A percentile compares a stretch with the other conserved stretches of the same genome.
These are phyloP conservation scores for Chrysopogon serrulatus DNA, from an alignment of 176 grass and related monocot species.

Conservation along the genomic window DNA sequence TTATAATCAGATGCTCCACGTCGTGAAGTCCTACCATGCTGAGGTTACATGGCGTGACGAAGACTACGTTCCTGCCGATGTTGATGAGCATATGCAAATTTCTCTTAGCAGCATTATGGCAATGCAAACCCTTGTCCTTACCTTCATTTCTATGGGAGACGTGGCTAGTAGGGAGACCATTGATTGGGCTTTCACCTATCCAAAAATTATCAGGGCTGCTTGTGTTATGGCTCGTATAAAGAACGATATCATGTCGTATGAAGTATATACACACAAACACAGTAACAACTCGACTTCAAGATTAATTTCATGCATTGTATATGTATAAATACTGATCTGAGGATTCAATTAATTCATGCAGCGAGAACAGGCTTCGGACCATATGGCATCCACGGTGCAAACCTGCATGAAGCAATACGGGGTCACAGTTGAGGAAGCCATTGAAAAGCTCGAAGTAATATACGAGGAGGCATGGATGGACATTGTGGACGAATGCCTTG, in stretches of 20 bases:
- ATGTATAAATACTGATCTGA: no score
- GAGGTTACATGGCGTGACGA: slow-evolving; percentile 16
- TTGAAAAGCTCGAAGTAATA: not conserved
- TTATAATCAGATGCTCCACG: not conserved
- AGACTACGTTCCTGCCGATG: not conserved
- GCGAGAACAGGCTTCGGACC: slow-evolving; percentile 2
- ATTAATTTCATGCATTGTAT: no score
- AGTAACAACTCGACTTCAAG: no score
- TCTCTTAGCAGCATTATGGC: not conserved
- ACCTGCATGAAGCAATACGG: not conserved
- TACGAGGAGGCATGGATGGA: slow-evolving; percentile 13
- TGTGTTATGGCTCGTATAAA: not conserved
- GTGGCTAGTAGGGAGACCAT: not conserved
- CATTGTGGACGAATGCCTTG: not conserved
- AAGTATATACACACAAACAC: no score
- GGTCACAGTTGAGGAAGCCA: not conserved
- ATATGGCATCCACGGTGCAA: slow-evolving; percentile 10
- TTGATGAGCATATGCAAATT: slow-evolving; percentile 8
- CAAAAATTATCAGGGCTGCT: not conserved
- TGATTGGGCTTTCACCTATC: not conserved
- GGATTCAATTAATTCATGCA: not conserved
- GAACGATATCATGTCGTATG: not conserved
- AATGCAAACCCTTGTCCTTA: not conserved
- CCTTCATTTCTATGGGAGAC: not conserved
- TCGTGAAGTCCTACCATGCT: not conserved